phyloP scores from a whole-genome alignment of 2,329 filamentous ascomycete genomes.

The Penicillium corylophilum region DNA sequence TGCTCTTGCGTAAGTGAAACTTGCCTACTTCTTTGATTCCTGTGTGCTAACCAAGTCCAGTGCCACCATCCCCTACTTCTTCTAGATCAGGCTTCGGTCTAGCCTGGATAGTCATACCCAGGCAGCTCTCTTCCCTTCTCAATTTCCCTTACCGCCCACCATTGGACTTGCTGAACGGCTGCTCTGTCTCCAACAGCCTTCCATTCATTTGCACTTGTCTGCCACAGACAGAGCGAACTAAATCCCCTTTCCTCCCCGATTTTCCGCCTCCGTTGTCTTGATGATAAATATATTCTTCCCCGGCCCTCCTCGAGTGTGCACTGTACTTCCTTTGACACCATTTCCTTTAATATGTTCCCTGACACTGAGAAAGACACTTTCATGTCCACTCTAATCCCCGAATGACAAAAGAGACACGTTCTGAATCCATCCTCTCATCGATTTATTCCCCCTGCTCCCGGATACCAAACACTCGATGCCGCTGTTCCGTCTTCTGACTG shows the following conservation, averaged over 20 bases:
- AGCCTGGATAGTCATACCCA: neutral
- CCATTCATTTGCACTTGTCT: neutral
- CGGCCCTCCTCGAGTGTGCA: conserved; percentile 10
- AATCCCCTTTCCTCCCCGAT: conserved; percentile 2
- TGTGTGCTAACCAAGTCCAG: conserved; percentile 30
- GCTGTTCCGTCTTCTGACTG: conserved; percentile 2
- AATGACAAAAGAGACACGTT: conserved; percentile 10
- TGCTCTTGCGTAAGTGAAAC: conserved; percentile 78
- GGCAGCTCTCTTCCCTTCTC: neutral
- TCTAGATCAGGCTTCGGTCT: conserved; percentile 26
- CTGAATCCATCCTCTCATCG: conserved; percentile 3
- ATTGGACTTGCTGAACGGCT: conserved; percentile 3
- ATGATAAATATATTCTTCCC: conserved; percentile 29
- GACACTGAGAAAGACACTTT: neutral
- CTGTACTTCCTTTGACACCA: conserved; percentile 16
- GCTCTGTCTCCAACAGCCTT: neutral
- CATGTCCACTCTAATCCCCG: neutral
- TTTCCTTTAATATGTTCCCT: conserved; percentile 19
- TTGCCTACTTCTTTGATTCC: neutral
- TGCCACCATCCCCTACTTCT: conserved; percentile 50
- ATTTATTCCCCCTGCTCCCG: conserved; percentile 1
- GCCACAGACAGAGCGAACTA: neutral
- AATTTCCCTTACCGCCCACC: neutral
- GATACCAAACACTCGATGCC: conserved; percentile 16
- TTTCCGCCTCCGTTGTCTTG: conserved; percentile 21